Conservation (phyloP, 1,284 basidiomycete species). For the Austroboletus rostrupii region DNA sequence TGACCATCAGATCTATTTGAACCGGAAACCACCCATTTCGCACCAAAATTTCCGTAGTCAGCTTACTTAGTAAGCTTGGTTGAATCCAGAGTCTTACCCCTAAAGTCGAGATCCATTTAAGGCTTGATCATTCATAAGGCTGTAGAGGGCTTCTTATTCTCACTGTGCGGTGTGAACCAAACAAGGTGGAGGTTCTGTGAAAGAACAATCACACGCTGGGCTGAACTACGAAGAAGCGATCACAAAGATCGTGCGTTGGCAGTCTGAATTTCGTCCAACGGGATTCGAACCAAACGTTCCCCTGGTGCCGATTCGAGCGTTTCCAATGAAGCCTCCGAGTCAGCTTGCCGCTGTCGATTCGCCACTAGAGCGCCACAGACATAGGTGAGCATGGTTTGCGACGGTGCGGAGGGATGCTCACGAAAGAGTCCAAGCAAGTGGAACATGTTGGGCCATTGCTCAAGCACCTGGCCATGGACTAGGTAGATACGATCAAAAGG, state of each 20-base stretch:
- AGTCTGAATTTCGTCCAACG: slow-evolving; percentile 29
- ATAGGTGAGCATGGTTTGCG: background rate
- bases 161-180: background rate
- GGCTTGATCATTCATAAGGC: background rate
- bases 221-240: background rate
- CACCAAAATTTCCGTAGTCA: no score
- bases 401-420: slow-evolving; percentile 31
- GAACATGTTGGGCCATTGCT: slow-evolving; percentile 81
- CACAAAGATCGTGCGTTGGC: slow-evolving; percentile 11
- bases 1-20: no score
- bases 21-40: no score
- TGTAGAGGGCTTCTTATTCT: background rate
- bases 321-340: slow-evolving; percentile 8
- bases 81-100: no score
- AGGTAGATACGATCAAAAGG: slow-evolving; percentile 1
- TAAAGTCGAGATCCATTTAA: background rate
- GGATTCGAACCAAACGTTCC: slow-evolving; percentile 31
- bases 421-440: slow-evolving; percentile 65
- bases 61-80: no score
- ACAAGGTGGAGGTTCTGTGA: background rate
- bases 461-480: slow-evolving; percentile 74
- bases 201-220: background rate
- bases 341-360: slow-evolving; percentile 20
- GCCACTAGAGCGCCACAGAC: slow-evolving; percentile 18
- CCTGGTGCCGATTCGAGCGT: slow-evolving; percentile 12